Conservation (phyloP, 805 yeast genomes). For the Cyberlindnera nakhonratchasimensis region DNA sequence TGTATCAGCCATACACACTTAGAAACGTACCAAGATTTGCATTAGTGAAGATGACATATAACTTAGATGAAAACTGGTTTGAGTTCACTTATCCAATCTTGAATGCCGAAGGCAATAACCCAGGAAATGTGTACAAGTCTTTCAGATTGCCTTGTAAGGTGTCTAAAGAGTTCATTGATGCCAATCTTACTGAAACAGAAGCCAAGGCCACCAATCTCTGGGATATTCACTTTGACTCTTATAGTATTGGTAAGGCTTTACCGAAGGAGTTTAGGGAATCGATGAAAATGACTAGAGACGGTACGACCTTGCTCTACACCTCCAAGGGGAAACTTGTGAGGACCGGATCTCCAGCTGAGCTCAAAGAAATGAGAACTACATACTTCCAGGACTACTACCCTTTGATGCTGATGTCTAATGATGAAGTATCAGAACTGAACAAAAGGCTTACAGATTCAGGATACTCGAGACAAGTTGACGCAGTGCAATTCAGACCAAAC, state of each 20-base stretch:
- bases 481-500: constrained; percentile 24
- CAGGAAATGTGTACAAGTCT: not conserved
- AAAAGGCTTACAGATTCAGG: constrained; percentile 2
- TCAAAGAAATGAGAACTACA: constrained; percentile 13
- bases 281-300: constrained; percentile 20
- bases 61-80: constrained; percentile 21
- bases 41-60: constrained; percentile 14
- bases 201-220: constrained; percentile 16
- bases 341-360: constrained; percentile 18
- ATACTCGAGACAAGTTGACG: constrained; percentile 10
- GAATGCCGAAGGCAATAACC: constrained; percentile 6
- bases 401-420: constrained; percentile 16
- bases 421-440: constrained; percentile 17
- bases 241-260: constrained; percentile 20
- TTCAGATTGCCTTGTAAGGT: constrained; percentile 23
- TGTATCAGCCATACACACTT: constrained; percentile 17
- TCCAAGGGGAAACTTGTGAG: constrained; percentile 18
- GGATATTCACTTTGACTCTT: constrained; percentile 19
- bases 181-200: constrained; percentile 7
- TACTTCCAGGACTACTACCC: constrained; percentile 27
- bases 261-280: constrained; percentile 19
- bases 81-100: constrained; percentile 21
- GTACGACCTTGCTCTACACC: constrained; percentile 19
- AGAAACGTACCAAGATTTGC: constrained; percentile 18
- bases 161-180: constrained; percentile 16